These are phyloP conservation scores for Melaleuca quinquenervia DNA, from an alignment of 345 rosid genomes.

Conservation along the genomic window DNA sequence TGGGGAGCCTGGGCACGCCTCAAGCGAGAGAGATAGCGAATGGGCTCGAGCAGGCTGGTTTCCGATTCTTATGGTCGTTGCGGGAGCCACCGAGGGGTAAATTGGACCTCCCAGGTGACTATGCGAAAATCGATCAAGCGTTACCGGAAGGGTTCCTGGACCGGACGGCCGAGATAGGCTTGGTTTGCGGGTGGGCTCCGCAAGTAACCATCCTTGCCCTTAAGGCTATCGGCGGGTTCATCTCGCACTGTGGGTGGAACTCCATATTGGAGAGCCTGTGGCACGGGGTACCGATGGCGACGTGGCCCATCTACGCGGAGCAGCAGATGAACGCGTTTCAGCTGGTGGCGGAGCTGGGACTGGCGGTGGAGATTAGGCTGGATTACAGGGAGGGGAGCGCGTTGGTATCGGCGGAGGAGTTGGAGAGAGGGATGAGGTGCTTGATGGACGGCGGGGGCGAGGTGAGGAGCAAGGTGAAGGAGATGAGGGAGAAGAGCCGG, in stretches of 20 bases:
- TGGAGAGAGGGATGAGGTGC: background rate
- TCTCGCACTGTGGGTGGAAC: constrained; percentile 15
- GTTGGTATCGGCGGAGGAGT: background rate
- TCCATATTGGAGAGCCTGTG: constrained; percentile 13
- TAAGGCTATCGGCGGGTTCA: constrained; percentile 6
- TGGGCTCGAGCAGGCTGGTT: constrained; percentile 5
- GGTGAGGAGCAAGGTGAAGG: constrained; percentile 5
- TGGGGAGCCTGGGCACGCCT: constrained; percentile 7
- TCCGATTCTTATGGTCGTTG: constrained; percentile 12
- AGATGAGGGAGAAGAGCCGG: background rate
- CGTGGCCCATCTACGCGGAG: constrained; percentile 13
- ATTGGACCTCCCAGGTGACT: background rate
- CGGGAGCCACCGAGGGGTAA: background rate
- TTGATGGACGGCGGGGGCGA: constrained; percentile 1
- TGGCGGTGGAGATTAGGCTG: constrained; percentile 8
- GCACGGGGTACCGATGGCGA: constrained; percentile 1
- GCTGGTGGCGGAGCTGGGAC: constrained; percentile 4
- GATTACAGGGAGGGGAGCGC: background rate
- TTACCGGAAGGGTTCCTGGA: constrained; percentile 9
- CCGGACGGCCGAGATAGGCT: constrained; percentile 3
- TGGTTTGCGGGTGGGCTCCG: constrained; percentile 9
- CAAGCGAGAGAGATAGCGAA: constrained; percentile 10
- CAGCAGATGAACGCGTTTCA: constrained; percentile 15
- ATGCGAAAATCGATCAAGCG: background rate
- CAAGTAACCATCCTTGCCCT: constrained; percentile 7